These are phyloP conservation scores for Arabidopsis arenosa DNA, from an alignment of 345 rosid genomes.

Conservation along the genomic window DNA sequence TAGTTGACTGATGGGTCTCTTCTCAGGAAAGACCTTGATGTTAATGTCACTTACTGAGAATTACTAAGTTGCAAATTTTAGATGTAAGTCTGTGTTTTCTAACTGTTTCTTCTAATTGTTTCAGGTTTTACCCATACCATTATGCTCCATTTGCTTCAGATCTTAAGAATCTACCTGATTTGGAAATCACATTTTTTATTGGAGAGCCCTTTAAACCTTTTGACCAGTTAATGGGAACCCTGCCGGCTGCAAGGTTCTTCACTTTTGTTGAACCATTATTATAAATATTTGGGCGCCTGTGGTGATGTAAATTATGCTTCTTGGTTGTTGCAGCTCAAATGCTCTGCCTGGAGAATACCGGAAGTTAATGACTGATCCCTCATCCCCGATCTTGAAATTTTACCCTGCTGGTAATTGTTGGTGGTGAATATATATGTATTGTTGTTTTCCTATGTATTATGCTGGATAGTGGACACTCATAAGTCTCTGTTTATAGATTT, in stretches of 20 bases:
- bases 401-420: constrained; percentile 74
- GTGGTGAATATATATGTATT: neutral
- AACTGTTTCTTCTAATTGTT: constrained; percentile 34
- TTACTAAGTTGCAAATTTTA: constrained; percentile 13
- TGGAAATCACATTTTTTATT: constrained; percentile 85
- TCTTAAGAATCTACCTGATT: constrained; percentile 71
- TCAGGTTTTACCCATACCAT: constrained; percentile 98
- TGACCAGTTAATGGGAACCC: constrained; percentile 98
- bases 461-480: constrained; percentile 22
- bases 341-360: constrained; percentile 85
- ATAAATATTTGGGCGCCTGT: neutral
- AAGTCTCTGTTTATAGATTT: constrained; percentile 65
- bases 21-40: constrained; percentile 26
- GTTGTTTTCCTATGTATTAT: constrained; percentile 10
- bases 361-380: constrained; percentile 84
- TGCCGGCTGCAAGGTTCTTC: constrained; percentile 90
- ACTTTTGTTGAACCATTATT: constrained; percentile 5
- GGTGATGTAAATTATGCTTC: constrained; percentile 35
- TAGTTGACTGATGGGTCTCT: constrained; percentile 26
- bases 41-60: constrained; percentile 22
- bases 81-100: constrained; percentile 11
- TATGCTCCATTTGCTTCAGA: constrained; percentile 99
- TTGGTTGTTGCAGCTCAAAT: constrained; percentile 64
- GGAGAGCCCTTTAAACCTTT: constrained; percentile 98
- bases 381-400: constrained; percentile 73